Evolutionary conservation across 2,329 filamentous ascomycete genomes (phyloP).

Genomic region (Calonectria hawksworthii): DNA sequence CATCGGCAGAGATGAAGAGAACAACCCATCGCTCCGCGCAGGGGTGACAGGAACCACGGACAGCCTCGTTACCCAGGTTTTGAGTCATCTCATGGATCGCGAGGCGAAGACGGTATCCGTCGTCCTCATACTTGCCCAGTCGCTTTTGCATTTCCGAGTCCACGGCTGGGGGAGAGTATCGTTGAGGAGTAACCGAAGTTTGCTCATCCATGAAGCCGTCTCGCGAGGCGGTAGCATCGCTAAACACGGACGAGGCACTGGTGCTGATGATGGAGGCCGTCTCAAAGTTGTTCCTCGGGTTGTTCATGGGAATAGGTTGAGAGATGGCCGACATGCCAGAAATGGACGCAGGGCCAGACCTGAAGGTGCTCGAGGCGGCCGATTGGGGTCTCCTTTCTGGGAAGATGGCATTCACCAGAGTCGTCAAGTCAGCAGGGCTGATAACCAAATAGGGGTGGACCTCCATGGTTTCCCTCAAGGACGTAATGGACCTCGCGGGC

Average conservation of each 20-base stretch:
- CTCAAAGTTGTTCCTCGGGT: slow-evolving; percentile 70
- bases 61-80: slow-evolving; percentile 72
- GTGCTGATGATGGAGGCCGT: slow-evolving; percentile 80
- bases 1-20: slow-evolving; percentile 82
- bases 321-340: slow-evolving; percentile 78
- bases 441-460: slow-evolving; percentile 86
- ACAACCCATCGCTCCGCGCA: slow-evolving; percentile 88
- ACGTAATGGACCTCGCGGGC: slow-evolving; percentile 79
- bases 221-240: slow-evolving; percentile 75
- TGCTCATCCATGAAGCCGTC: slow-evolving; percentile 74
- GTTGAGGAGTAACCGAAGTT: slow-evolving; percentile 62
- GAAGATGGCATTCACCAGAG: slow-evolving; percentile 86
- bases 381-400: slow-evolving; percentile 79
- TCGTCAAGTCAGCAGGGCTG: slow-evolving; percentile 83
- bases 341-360: slow-evolving; percentile 76
- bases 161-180: slow-evolving; percentile 67
- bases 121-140: slow-evolving; percentile 70
- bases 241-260: slow-evolving; percentile 79
- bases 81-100: slow-evolving; percentile 81
- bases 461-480: slow-evolving; percentile 80
- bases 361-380: slow-evolving; percentile 71
- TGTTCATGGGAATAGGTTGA: slow-evolving; percentile 75
- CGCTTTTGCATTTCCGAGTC: slow-evolving; percentile 60
- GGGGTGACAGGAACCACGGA: slow-evolving; percentile 80
- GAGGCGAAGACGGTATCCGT: slow-evolving; percentile 74